Base-by-base conservation (phyloP, 2,329 filamentous ascomycete species). In the Hypoxylon sp. region DNA sequence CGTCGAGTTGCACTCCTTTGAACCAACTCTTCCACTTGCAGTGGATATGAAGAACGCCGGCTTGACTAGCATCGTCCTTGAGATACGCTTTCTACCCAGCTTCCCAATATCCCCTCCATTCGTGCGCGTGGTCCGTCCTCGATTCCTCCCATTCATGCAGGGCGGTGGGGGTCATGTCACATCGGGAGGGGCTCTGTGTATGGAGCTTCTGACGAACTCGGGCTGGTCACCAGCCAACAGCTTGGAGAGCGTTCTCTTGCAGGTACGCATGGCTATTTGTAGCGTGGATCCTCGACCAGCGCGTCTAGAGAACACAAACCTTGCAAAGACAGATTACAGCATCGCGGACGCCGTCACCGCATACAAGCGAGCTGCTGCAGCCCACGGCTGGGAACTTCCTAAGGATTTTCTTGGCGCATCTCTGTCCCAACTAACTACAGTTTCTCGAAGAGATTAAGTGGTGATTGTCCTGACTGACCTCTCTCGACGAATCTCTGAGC, bases 141-240 rank as follows among this genome's bases (percentile, higher is more conserved):
- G 91, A 3, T 95, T 97, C 77, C 78, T 95, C 19, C 84, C 88
- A 1, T 95, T 95, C 75, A 76, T 82, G 25, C 73, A 82, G 3
- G 93, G 93, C 3, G 94, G 94, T 19, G 94, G 94, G 23, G 94
- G 94, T 0, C 93, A 97, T 77, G 90, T 98, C 65, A 97, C 94
- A 0, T 82, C 84, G 1, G 94, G 94, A 23, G 94, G 94, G 1
- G 92, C 94, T 1, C 88, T 98, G 80, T 89, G 87, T 78, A 94
- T 97, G 89, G 90, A 96, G 79, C 84, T 96, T 3, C 84, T 97
- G 68, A 97, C 94, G 0, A 93, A 90, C 77, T 87, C 88, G 5
- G 94, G 94, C 25, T 98, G 94, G 94, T 89, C 85, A 21, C 89
- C 91, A 0, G 89, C 87, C 0, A 88, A 85, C 55, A 89, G 87